Conservation (phyloP, 192 early-diverging fungal species). For the Coemansia sp. region DNA sequence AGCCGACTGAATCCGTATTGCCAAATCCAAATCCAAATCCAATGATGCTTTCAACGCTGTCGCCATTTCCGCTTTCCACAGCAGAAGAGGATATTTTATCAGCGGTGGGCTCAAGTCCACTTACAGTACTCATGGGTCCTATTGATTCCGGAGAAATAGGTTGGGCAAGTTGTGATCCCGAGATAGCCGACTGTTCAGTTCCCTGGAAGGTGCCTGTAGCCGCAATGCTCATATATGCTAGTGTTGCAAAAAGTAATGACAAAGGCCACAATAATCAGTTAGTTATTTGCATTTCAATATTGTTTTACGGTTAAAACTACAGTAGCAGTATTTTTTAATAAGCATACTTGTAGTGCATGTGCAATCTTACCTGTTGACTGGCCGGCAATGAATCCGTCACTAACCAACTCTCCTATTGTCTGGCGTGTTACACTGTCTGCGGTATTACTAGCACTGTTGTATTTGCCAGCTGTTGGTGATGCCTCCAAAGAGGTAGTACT, state of each 20-base stretch:
- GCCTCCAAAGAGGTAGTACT: background rate
- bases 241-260: background rate
- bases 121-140: slow-evolving; percentile 9
- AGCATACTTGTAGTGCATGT: background rate
- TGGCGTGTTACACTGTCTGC: background rate
- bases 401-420: background rate
- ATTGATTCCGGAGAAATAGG: slow-evolving; percentile 5
- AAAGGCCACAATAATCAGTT: background rate
- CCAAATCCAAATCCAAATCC: background rate
- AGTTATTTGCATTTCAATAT: background rate
- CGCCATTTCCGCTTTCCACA: background rate
- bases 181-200: background rate
- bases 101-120: slow-evolving; percentile 1
- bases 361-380: slow-evolving; percentile 7
- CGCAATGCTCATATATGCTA: background rate
- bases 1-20: too few relatives aligned
- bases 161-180: slow-evolving; percentile 20
- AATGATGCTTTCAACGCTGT: background rate
- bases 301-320: background rate
- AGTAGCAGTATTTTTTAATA: background rate
- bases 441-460: background rate
- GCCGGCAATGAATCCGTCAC: slow-evolving; percentile 1
- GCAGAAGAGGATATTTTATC: background rate
- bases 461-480: background rate
- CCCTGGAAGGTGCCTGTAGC: background rate